A percentile compares a stretch with the other conserved stretches of the same genome.
phyloP scores from a whole-genome alignment of 495 filamentous ascomycete species.

The Xylona heveae region DNA sequence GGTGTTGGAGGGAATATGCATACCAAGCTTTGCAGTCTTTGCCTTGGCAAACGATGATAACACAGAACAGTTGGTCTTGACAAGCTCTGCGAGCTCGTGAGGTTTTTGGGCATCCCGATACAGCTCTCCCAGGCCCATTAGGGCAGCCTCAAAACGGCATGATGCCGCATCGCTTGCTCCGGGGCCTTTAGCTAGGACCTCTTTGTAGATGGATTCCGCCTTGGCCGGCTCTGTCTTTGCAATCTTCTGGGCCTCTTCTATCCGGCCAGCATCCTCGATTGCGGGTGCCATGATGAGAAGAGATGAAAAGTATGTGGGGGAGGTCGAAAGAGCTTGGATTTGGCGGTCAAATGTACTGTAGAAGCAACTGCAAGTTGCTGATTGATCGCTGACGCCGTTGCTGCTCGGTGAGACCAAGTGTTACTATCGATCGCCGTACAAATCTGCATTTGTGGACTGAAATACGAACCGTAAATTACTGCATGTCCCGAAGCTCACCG shows the following conservation, averaged over 20 bases:
- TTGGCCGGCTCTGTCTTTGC: conserved; percentile 54
- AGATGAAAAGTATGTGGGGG: too few relatives aligned
- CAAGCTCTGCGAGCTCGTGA: conserved; percentile 74
- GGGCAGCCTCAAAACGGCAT: conserved; percentile 66
- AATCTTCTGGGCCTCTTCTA: conserved; percentile 71
- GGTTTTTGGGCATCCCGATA: conserved; percentile 81
- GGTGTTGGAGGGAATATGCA: conserved; percentile 8
- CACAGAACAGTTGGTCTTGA: conserved; percentile 72
- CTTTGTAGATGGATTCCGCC: conserved; percentile 68
- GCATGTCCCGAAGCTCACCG: too few relatives aligned
- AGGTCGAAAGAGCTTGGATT: too few relatives aligned
- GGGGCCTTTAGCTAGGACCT: conserved; percentile 66
- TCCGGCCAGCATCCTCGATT: conserved; percentile 31
- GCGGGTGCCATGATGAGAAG: conserved; percentile 24
- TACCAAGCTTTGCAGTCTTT: conserved; percentile 96
- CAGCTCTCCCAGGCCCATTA: conserved; percentile 73
- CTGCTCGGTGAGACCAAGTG: too few relatives aligned
- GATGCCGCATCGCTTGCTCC: conserved; percentile 67
- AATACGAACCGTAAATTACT: too few relatives aligned
- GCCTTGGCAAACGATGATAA: conserved; percentile 94
- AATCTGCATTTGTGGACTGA: too few relatives aligned
- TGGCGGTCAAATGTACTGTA: too few relatives aligned
- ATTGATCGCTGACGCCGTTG: too few relatives aligned
- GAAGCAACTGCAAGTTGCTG: too few relatives aligned
- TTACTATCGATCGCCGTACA: too few relatives aligned